Base-by-base conservation (phyloP, 306 rosid genomes). In the Dryas octopetala region DNA sequence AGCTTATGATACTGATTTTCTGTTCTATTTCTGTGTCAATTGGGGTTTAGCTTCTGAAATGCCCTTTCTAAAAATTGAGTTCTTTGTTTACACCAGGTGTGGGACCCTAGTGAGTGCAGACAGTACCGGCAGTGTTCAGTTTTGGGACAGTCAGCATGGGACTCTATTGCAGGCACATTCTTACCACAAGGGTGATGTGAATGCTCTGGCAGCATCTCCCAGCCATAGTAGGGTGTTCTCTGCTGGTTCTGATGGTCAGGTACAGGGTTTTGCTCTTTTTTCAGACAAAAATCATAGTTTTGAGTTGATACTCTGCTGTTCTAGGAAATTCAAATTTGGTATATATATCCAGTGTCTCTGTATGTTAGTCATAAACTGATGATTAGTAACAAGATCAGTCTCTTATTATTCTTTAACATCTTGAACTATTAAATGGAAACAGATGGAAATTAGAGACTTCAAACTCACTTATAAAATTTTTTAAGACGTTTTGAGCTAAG, bases 221-320 rank as follows among this genome's bases (percentile, higher is more conserved):
- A 85, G 87, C 79, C 96, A 96, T 68, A 85, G 84, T 73, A 80
- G 91, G 84, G 91, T 96, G 70, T 96, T 85, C 72, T 96, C 99
- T 66, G 93, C 97, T n/a, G 99, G 99, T 70, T 85, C 99, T 26
- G 99, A 96, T 85, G 99, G 99, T 77, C 87, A 96, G 99, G 99
- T 96, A 88, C 62, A 14, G 64, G 53, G 17, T 19, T 11, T 15
- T 40, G 49, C 44, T 65, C 3, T 8, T 60, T 2, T 5, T 16
- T 48, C 2, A 26, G 38, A 46, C 5, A 41, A 28, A 60, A 47
- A 26, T 4, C n/a, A 0, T 47, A n/a, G 38, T 69, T 51, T 8
- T 69, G 40, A 12, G n/a, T 50, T 13, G n/a, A 43, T 23, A 28
- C 19, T 57, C 32, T 57, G 44, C 43, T 54, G 40, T 54, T 9